Evolutionary conservation across 2,329 filamentous ascomycete genomes (phyloP).

Genomic region (Rhinocladiella similis): DNA sequence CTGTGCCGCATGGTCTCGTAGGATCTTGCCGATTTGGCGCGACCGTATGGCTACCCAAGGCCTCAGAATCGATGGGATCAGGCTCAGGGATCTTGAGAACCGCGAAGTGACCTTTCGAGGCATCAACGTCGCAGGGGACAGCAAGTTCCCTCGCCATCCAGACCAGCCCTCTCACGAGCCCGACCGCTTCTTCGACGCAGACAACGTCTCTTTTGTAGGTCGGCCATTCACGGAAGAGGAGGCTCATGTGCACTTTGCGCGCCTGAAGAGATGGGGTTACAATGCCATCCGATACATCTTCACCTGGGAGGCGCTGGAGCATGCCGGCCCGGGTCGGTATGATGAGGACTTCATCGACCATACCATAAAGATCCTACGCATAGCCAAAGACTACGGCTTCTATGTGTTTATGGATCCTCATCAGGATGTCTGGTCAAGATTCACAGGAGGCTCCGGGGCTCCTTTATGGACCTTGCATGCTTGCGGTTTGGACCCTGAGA

Average conservation of each 20-base stretch:
- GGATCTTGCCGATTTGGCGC: slow-evolving; percentile 1
- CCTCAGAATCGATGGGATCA: slow-evolving; percentile 79
- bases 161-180: slow-evolving; percentile 76
- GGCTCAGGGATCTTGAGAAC: slow-evolving; percentile 77
- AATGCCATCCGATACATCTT: slow-evolving; percentile 97
- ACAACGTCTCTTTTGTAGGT: slow-evolving; percentile 84
- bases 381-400: slow-evolving; percentile 88
- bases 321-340: slow-evolving; percentile 84
- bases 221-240: slow-evolving; percentile 82
- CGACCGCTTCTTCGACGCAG: slow-evolving; percentile 86
- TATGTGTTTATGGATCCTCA: slow-evolving; percentile 99
- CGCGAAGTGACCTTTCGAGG: slow-evolving; percentile 87
- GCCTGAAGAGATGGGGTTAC: slow-evolving; percentile 86
- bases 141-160: slow-evolving; percentile 82
- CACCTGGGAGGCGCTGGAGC: slow-evolving; percentile 98
- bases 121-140: slow-evolving; percentile 89
- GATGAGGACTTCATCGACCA: slow-evolving; percentile 92
- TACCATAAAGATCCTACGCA: slow-evolving; percentile 79
- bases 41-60: slow-evolving; percentile 69
- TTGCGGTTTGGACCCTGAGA: slow-evolving; percentile 82
- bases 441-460: slow-evolving; percentile 89
- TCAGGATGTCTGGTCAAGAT: slow-evolving; percentile 98
- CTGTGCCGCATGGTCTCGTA: slow-evolving; percentile 17
- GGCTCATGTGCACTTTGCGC: slow-evolving; percentile 80
- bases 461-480: slow-evolving; percentile 98